Base-by-base conservation (phyloP, 1,139 yeast species). In the Saccharomycopsis phalli region DNA sequence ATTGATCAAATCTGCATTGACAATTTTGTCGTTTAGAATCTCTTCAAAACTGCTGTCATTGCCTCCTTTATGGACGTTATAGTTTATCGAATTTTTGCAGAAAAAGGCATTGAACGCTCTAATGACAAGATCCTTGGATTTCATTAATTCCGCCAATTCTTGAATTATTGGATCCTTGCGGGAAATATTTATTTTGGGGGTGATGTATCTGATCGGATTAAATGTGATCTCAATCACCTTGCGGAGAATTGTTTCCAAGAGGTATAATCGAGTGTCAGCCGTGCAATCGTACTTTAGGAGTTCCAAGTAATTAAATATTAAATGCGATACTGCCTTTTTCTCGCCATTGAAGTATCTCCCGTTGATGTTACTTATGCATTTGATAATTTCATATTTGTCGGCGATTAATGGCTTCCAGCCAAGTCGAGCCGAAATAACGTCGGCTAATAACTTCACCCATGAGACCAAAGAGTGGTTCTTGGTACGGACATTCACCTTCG, bases 61-160 rank as follows among this genome's bases (percentile, higher is more conserved):
- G 18, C 23, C 6, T 5, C 46, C 44, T 16, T 29, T 22, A 11
- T 10, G 10, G 11, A 44, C 38, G 26, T 31, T 23, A 13, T 36
- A 8, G 32, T 37, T 42, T 14, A 45, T 31, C 4, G 30, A 22
- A 10, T 32, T 13, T 11, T 30, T 29, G 16, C 25, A 20, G 29
- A 36, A 42, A 16, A 35, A 43, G 4, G 19, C 17, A 31, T 45
- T 45, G n/a, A n/a, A 19, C 27, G 42, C 27, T 31, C 46, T 33
- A 22, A 27, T 39, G 18, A 42, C 14, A 2, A 34, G n/a, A 20
- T 44, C 44, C 4, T 34, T 11, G 6, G 42, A 40, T 5, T 20
- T 26, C 11, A 41, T 13, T 3, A 34, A 16, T 16, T 13, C 31
- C 5, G 20, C 31, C 4, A 40, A 14, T 10, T 34, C 37, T n/a